Evolutionary conservation across 2,329 filamentous ascomycete genomes (phyloP), one percentile per base, ranked within the genome.

Genomic region (Venturia carpophila): DNA sequence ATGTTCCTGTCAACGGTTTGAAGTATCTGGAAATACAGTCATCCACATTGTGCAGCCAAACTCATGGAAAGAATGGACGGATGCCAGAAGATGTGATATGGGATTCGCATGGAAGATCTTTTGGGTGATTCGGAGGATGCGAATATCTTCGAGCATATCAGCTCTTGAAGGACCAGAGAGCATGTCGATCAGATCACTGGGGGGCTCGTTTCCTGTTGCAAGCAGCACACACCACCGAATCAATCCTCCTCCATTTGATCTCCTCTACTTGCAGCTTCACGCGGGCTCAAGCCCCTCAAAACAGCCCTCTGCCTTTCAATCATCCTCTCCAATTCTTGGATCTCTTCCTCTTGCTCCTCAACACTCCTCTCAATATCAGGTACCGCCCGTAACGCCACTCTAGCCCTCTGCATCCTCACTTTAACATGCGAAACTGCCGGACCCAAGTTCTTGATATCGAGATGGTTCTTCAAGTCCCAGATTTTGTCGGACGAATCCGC

Each of bases 391-490:
- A 92, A 79, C 69, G 87, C 84, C 42, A 80, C 82, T 62, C 89
- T 82, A 62, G 92, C 92, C 69, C 87, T 88, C 74, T 92, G 88
- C 66, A 97, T 84, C 76, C 91, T 90, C 76, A 92, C 87, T 76
- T 91, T 92, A 70, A 97, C 81, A 43, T 84, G 83, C 71, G 91
- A 89, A 1, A 90, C 89, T 43, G 90, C 91, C 2, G 86, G 84
- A 1, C 89, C 86, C 19, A 97, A 84, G 70, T 96, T 89, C 74
- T 96, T 95, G 67, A 84, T 80, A 67, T 86, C 82, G 58, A 87
- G 76, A 21, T 80, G 41, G 19, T 37, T 34, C 27, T 55, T 41
- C 27, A 39, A 11, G 30, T 60, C 49, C 47, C 47, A 52, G 24
- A 30, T 39, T 42, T 45, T 41, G 34, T 39, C 37, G 9, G 49